Evolutionary conservation across 2,329 filamentous ascomycete genomes (phyloP), one percentile per base, ranked within the genome.

Genomic region (Penicillium sp.): DNA sequence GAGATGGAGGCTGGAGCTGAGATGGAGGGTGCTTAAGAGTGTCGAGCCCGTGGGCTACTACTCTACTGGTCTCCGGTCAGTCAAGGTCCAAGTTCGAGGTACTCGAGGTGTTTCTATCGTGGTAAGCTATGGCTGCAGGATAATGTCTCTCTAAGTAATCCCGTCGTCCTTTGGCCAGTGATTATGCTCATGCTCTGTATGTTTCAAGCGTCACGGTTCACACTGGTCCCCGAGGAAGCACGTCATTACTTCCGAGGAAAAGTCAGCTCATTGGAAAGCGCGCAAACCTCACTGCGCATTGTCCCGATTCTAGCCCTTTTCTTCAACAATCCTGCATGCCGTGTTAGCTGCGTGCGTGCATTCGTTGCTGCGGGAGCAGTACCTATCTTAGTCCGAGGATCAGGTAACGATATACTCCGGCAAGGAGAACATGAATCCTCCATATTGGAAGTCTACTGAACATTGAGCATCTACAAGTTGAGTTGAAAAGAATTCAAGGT

Each of bases 281-380:
- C 37, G 51, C 17, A 58, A 54, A 59, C 62, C 62, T 58, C 56
- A 57, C 51, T 52, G 49, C 63, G 60, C 58, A 63, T 59, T 35
- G 47, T 41, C 22, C 20, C 41, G 6, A n/a, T 37, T 35, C 41
- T 49, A 22, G 20, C 28, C n/a, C 58, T 45, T 38, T 22, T 17
- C 41, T 15, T 58, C 43, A 14, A 53, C 41, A 15, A 37, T 57
- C 48, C 53, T 59, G 55, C 59, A 54, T 55, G 47, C 45, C 20
- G 43, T 20, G 20, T 34, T 43, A n/a, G 35, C 53, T 38, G 53
- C 53, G 15, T 48, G 53, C 53, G 35, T n/a, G n/a, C 8, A 17
- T 48, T 48, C 35, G n/a, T 12, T 17, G n/a, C 15, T 15, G 11
- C 20, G 28, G 34, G 28, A n/a, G 31, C 8, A 20, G 15, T 14